A percentile compares a stretch with the other conserved stretches of the same genome.
Evolutionary conservation across 2,329 filamentous ascomycete species (phyloP).

Genomic region (Claviceps sp.): DNA sequence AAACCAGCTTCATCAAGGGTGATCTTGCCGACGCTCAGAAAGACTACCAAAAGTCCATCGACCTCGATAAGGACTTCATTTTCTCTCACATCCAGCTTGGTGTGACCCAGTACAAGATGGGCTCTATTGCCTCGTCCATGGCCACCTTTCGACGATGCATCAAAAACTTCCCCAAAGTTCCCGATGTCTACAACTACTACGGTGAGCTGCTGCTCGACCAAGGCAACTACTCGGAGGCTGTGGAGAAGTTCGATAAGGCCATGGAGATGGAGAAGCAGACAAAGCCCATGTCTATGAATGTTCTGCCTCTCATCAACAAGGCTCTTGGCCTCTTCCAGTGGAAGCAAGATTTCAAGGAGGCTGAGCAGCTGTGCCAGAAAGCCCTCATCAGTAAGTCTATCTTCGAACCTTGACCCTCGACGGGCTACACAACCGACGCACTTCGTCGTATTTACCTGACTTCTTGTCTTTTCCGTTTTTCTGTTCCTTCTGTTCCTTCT

Average conservation of each 20-base stretch:
- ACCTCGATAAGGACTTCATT: conserved; percentile 90
- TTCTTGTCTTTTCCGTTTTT: not conserved
- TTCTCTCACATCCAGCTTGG: conserved; percentile 99
- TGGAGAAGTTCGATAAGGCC: conserved; percentile 97
- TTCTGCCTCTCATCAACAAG: conserved; percentile 96
- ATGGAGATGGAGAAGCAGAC: conserved; percentile 95
- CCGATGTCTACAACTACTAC: conserved; percentile 99
- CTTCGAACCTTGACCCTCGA: too few relatives aligned
- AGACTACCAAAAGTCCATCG: conserved; percentile 98
- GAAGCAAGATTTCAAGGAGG: conserved; percentile 92
- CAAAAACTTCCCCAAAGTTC: conserved; percentile 95
- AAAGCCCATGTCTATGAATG: conserved; percentile 93
- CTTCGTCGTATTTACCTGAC: too few relatives aligned
- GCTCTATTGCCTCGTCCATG: conserved; percentile 94
- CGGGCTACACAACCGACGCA: too few relatives aligned
- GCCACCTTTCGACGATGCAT: conserved; percentile 94
- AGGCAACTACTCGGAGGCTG: conserved; percentile 86
- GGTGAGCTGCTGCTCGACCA: conserved; percentile 94
- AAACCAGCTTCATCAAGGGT: conserved; percentile 93
- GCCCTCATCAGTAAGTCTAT: conserved; percentile 74
- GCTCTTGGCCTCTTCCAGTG: conserved; percentile 93
- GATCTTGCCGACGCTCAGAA: conserved; percentile 90
- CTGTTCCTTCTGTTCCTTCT: not conserved
- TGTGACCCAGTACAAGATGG: conserved; percentile 99
- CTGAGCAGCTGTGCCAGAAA: conserved; percentile 93